Conservation (phyloP, 257 asterid genomes). For the Solanum chmielewskii region DNA sequence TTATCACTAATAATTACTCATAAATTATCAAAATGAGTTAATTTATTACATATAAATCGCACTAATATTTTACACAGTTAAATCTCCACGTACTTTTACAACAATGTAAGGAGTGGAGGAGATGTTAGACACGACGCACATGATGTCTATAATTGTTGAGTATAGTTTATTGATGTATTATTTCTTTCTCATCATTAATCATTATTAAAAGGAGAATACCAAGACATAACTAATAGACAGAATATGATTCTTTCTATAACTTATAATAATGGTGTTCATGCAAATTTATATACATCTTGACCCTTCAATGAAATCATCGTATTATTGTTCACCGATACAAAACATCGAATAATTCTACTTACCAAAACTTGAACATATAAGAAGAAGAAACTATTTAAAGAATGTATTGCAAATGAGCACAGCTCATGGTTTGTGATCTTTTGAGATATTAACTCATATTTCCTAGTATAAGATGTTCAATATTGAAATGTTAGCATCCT, state of each 20-base stretch:
- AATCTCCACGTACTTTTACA: too few relatives aligned
- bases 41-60: too few relatives aligned
- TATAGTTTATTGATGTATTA: not conserved
- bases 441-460: not conserved
- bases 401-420: not conserved
- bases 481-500: not conserved
- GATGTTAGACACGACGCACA: not conserved
- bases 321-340: not conserved
- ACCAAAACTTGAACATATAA: too few relatives aligned
- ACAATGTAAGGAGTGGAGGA: not conserved
- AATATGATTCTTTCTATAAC: not conserved
- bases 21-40: too few relatives aligned
- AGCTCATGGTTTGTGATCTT: not conserved
- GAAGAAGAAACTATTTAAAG: too few relatives aligned
- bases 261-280: not conserved
- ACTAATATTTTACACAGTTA: too few relatives aligned
- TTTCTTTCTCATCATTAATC: not conserved
- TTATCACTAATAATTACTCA: too few relatives aligned
- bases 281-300: not conserved
- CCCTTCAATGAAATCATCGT: not conserved
- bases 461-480: not conserved
- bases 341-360: not conserved
- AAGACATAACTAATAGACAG: not conserved
- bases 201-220: not conserved
- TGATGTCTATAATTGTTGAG: not conserved